These are phyloP conservation scores for Capsella rubella DNA, from an alignment of 441 rosid species.

Conservation along the genomic window DNA sequence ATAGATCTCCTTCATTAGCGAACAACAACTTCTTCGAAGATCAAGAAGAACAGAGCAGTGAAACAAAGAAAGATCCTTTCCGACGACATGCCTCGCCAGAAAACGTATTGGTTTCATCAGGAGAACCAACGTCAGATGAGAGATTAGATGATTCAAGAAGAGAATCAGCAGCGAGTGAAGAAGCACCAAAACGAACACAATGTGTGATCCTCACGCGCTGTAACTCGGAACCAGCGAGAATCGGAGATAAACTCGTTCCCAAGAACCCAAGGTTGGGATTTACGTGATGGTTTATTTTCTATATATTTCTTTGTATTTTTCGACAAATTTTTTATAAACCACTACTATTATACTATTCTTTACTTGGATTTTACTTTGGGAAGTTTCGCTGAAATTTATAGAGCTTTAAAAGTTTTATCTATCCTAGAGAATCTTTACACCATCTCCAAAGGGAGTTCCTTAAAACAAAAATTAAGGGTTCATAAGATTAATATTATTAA, in stretches of 20 bases:
- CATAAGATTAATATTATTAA: no score
- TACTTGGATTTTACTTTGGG: conserved; percentile 17
- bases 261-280: conserved; percentile 67
- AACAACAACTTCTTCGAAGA: conserved; percentile 61
- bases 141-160: conserved; percentile 40
- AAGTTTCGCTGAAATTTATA: conserved; percentile 37
- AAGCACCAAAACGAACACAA: conserved; percentile 37
- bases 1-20: conserved; percentile 77
- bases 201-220: conserved; percentile 62
- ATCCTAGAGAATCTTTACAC: conserved; percentile 41
- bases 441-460: no score
- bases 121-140: conserved; percentile 29
- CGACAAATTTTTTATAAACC: conserved; percentile 25
- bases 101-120: conserved; percentile 37
- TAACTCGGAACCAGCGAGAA: conserved; percentile 87
- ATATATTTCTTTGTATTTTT: conserved; percentile 17
- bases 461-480: no score
- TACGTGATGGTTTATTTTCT: conserved; percentile 47
- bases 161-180: conserved; percentile 39
- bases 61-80: conserved; percentile 33
- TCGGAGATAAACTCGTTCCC: conserved; percentile 59
- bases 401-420: conserved; percentile 23
- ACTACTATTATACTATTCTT: conserved; percentile 30
- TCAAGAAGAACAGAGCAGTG: conserved; percentile 36
- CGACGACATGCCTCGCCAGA: conserved; percentile 39